Evolutionary conservation across 768 basidiomycete genomes (phyloP).

Genomic region (Strobilomyces dryophilus): DNA sequence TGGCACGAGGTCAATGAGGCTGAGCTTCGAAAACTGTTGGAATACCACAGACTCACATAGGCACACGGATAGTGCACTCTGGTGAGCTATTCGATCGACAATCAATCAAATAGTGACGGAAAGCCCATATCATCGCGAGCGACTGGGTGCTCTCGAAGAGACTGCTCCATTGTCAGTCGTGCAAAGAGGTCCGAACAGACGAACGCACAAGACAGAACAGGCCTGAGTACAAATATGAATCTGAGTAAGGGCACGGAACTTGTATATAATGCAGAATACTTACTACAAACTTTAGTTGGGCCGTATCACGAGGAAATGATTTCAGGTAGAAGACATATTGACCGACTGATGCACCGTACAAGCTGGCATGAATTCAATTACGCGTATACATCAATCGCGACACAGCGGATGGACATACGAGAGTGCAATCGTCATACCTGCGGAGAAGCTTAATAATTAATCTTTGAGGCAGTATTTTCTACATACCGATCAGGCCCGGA

Average conservation of each 20-base stretch:
- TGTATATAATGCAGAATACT: background rate
- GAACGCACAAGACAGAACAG: conserved; percentile 16
- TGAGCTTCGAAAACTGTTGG: background rate
- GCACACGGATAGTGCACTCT: background rate
- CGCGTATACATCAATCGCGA: background rate
- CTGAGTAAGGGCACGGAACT: background rate
- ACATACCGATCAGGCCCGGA: conserved; percentile 18
- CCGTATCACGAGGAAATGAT: conserved; percentile 15
- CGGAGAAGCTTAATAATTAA: conserved; percentile 12
- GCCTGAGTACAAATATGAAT: too few relatives aligned
- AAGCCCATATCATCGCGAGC: background rate
- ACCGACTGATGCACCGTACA: conserved; percentile 16
- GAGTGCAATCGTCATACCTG: conserved; percentile 12
- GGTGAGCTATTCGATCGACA: conserved; percentile 7
- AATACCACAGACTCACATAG: conserved; percentile 14
- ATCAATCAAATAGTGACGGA: conserved; percentile 2
- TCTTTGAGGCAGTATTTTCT: background rate
- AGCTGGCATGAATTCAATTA: conserved; percentile 4
- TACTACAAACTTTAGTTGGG: conserved; percentile 12
- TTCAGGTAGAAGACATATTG: conserved; percentile 18
- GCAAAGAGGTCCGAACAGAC: too few relatives aligned
- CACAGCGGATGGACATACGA: conserved; percentile 9
- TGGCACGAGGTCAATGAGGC: background rate
- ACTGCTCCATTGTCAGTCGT: conserved; percentile 5
- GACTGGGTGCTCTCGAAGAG: conserved; percentile 7